These are phyloP conservation scores for Margaritispora aquatica DNA, from an alignment of 495 filamentous ascomycete species.

Conservation along the genomic window DNA sequence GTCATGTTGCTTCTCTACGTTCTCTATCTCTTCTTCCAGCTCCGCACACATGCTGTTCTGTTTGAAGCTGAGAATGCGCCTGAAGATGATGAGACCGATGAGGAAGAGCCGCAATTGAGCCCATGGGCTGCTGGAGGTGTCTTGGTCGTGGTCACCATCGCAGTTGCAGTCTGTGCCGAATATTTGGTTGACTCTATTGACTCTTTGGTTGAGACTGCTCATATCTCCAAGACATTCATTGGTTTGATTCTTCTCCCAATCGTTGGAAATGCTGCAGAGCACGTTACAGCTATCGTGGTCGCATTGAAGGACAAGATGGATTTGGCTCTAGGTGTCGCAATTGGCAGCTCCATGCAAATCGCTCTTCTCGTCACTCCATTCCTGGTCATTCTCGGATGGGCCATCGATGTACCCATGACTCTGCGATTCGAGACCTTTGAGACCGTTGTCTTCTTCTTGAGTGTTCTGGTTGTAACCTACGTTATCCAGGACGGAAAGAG, in stretches of 20 bases:
- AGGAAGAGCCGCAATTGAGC: conserved; percentile 53
- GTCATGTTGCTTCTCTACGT: conserved; percentile 85
- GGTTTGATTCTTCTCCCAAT: conserved; percentile 94
- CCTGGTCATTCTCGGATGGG: conserved; percentile 89
- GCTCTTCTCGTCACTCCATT: conserved; percentile 87
- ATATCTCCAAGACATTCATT: conserved; percentile 94
- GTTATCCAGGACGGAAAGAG: conserved; percentile 90
- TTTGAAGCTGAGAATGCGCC: conserved; percentile 61
- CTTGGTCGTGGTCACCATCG: conserved; percentile 68
- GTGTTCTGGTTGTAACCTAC: conserved; percentile 85
- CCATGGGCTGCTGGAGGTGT: conserved; percentile 67
- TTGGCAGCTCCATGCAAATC: conserved; percentile 92
- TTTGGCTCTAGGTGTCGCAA: conserved; percentile 87
- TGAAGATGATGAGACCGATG: conserved; percentile 29
- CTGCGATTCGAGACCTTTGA: conserved; percentile 90
- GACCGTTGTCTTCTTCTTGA: conserved; percentile 89
- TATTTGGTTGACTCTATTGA: conserved; percentile 93
- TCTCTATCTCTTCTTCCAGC: conserved; percentile 87
- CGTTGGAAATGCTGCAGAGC: conserved; percentile 95
- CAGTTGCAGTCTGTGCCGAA: conserved; percentile 89
- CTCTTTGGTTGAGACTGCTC: conserved; percentile 69
- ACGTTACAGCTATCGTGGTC: conserved; percentile 90
- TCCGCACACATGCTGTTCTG: conserved; percentile 70
- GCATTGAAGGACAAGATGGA: conserved; percentile 97
- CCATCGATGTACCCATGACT: conserved; percentile 77